A percentile compares a stretch with the other conserved stretches of the same genome.
Evolutionary conservation across 2,329 filamentous ascomycete species (phyloP).

Genomic region (Scortechinia acanthostroma): DNA sequence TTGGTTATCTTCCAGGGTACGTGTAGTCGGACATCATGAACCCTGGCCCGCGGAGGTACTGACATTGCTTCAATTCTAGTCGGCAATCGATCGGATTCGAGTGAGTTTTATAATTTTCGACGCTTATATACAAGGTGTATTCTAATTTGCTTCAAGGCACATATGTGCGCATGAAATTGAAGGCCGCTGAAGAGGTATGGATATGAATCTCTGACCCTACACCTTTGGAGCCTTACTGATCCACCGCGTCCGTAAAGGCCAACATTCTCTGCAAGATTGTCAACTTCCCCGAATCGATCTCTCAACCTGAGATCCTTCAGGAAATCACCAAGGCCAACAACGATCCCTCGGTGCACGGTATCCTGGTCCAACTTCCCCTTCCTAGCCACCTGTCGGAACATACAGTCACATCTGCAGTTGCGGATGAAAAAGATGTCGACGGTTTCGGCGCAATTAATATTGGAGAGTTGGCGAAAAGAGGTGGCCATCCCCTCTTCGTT

Average conservation of each 20-base stretch:
- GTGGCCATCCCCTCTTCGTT: constrained; percentile 79
- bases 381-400: constrained; percentile 88
- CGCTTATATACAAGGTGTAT: too few species aligned
- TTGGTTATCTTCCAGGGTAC: constrained; percentile 91
- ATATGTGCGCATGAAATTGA: constrained; percentile 99
- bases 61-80: constrained; percentile 42
- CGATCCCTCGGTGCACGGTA: constrained; percentile 77
- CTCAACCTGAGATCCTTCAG: constrained; percentile 79
- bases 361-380: constrained; percentile 87
- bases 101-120: too few species aligned
- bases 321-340: constrained; percentile 78
- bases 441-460: constrained; percentile 93
- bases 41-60: constrained; percentile 6
- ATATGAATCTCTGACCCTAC: constrained; percentile 5
- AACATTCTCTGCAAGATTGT: constrained; percentile 83
- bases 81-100: constrained; percentile 85
- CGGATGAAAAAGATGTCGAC: constrained; percentile 94
- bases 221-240: constrained; percentile 9
- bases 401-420: constrained; percentile 78
- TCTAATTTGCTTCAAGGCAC: constrained; percentile 57
- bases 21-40: constrained; percentile 13
- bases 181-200: constrained; percentile 81
- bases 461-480: constrained; percentile 91
- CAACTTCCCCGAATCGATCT: constrained; percentile 74
- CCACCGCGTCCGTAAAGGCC: too few species aligned